Evolutionary conservation across 2,329 filamentous ascomycete species (phyloP), one percentile per base, ranked within the genome.

Genomic region (Trichoderma breve): DNA sequence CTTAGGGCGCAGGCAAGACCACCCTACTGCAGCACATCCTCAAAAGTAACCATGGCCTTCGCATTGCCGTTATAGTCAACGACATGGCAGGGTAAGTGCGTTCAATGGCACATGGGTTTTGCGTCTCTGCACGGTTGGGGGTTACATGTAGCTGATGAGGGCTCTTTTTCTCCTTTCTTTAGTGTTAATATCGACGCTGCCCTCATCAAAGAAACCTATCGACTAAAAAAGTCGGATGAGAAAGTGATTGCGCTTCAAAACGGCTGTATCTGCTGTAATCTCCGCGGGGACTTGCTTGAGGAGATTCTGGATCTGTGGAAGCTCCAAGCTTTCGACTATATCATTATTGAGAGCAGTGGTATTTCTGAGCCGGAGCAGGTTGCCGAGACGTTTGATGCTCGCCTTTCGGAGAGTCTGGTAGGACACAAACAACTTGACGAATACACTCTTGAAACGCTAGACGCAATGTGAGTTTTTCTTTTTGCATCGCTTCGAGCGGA

Each of bases 181-280:
- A 88, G 87, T 0, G 82, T 92, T 65, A 92, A 92, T 74, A 87
- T 92, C 74, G 90, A 92, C 71, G 89, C 89, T 0, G 84, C 88
- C 5, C 81, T 91, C 0, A 87, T 92, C 60, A 86, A 86, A 15
- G 83, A 87, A 71, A 84, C 81, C 2, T 85, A 89, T 76, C 85
- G 84, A 30, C 80, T 91, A 39, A 87, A 86, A 3, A 86, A 87
- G 74, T 87, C 87, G 0, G 82, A 90, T 51, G 89, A 92, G 74
- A 90, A 91, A 73, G 84, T 92, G 36, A 88, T 92, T 18, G 87
- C 90, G 11, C 84, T 93, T 70, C 90, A 92, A 76, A 93, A 92
- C 73, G 90, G 91, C 11, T 93, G 92, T 74, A 94, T 94, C 76
- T 94, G 91, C 83, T 94, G 92, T 76, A 93, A 91, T 0, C 84